Evolutionary conservation across 257 asterid genomes (phyloP).

Genomic region (Eucommia ulmoides): DNA sequence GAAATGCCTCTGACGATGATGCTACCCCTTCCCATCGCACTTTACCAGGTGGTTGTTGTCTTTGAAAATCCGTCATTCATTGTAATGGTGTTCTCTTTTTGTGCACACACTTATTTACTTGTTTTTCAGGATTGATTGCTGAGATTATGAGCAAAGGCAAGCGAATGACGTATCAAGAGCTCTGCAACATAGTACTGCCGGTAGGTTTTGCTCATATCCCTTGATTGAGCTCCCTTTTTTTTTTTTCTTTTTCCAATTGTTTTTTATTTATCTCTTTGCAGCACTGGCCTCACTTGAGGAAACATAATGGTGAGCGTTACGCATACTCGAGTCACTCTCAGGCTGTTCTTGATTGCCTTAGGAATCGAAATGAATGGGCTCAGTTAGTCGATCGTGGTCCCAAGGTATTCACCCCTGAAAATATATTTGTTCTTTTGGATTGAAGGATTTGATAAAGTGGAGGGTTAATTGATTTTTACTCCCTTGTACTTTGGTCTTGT

Average conservation of each 20-base stretch:
- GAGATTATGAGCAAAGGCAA: conserved; percentile 88
- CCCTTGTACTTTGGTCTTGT: too few relatives aligned
- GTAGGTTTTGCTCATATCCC: conserved; percentile 26
- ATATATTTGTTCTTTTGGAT: too few relatives aligned
- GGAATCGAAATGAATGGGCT: conserved; percentile 96
- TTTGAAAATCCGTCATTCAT: neutral
- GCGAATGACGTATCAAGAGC: conserved; percentile 82
- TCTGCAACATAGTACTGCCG: conserved; percentile 79
- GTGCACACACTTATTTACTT: too few relatives aligned
- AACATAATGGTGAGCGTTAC: conserved; percentile 91
- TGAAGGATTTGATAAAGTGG: too few relatives aligned
- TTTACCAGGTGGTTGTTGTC: conserved; percentile 52
- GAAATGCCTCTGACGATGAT: conserved; percentile 52
- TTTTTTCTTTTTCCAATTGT: conserved; percentile 6
- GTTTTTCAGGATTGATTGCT: conserved; percentile 83
- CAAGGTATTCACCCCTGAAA: conserved; percentile 48
- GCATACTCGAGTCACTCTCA: conserved; percentile 95
- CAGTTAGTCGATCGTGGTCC: conserved; percentile 97
- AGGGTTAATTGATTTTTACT: too few relatives aligned
- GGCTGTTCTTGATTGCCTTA: conserved; percentile 92
- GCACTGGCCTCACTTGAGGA: conserved; percentile 97
- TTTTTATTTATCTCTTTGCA: conserved; percentile 13
- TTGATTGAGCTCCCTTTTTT: neutral
- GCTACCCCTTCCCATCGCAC: conserved; percentile 51
- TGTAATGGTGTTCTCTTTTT: too few relatives aligned